phyloP scores from a whole-genome alignment of 768 basidiomycete species.

The Agaricus subrufescens region DNA sequence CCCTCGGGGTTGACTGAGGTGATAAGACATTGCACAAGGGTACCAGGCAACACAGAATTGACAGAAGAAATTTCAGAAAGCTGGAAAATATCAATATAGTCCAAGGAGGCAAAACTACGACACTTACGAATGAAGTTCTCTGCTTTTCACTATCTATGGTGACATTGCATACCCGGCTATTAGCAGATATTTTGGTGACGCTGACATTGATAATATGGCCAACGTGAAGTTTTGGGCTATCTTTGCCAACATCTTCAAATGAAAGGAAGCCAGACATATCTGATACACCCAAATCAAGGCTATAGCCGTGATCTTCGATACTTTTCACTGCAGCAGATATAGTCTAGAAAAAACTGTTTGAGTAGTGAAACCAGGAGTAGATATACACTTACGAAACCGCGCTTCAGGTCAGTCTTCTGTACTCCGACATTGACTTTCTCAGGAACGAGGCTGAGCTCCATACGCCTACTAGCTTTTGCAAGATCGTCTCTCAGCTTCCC shows the following conservation, averaged over 20 bases:
- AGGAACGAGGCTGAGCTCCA: slow-evolving; percentile 84
- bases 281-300: slow-evolving; percentile 77
- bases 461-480: slow-evolving; percentile 63
- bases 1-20: slow-evolving; percentile 73
- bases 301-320: slow-evolving; percentile 93
- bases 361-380: slow-evolving; percentile 3
- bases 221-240: slow-evolving; percentile 34
- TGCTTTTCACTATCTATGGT: slow-evolving; percentile 46
- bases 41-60: slow-evolving; percentile 81
- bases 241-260: slow-evolving; percentile 58
- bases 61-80: slow-evolving; percentile 75
- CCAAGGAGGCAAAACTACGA: background rate
- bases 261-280: slow-evolving; percentile 82
- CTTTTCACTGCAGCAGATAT: slow-evolving; percentile 75
- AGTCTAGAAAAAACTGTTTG: slow-evolving; percentile 40
- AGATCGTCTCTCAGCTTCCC: slow-evolving; percentile 65
- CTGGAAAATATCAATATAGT: slow-evolving; percentile 27
- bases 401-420: slow-evolving; percentile 67
- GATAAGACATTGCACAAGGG: slow-evolving; percentile 76
- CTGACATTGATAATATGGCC: slow-evolving; percentile 67
- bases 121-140: slow-evolving; percentile 51
- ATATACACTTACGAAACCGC: slow-evolving; percentile 62
- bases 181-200: slow-evolving; percentile 66
- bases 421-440: slow-evolving; percentile 82
- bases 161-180: slow-evolving; percentile 77